Percentiles rank a stretch among this genome's conserved stretches.
phyloP scores from a whole-genome alignment of 1,139 yeast genomes.

The Meyerozyma athensensis region DNA sequence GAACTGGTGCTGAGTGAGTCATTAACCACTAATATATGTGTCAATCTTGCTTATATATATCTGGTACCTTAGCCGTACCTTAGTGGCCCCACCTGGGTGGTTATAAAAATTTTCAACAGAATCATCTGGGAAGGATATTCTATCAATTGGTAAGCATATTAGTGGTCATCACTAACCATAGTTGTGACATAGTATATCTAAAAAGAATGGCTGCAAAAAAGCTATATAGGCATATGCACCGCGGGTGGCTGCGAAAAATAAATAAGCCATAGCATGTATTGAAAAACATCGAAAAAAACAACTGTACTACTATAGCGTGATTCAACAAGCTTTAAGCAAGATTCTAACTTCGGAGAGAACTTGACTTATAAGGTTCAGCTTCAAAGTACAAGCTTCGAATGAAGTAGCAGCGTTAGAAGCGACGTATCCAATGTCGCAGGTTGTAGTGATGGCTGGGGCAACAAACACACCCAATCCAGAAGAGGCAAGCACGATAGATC shows the following conservation, averaged over 20 bases:
- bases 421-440: background rate
- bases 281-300: no score
- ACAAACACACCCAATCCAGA: background rate
- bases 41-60: constrained; percentile 1
- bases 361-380: background rate
- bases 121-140: no score
- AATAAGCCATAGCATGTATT: background rate
- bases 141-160: no score
- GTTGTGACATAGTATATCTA: no score
- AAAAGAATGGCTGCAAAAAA: no score
- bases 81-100: constrained; percentile 1
- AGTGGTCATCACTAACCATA: no score
- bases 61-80: constrained; percentile 1
- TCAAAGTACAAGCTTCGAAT: constrained; percentile 3
- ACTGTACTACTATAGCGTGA: no score
- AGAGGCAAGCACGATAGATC: background rate
- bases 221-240: no score
- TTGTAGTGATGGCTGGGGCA: background rate
- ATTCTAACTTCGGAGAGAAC: constrained; percentile 2
- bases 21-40: background rate
- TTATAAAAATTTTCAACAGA: background rate
- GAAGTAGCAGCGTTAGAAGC: background rate
- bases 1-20: constrained; percentile 20
- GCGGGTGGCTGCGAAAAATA: background rate
- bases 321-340: background rate